phyloP scores from a whole-genome alignment of 768 basidiomycete species.

The Pleurotus giganteus region DNA sequence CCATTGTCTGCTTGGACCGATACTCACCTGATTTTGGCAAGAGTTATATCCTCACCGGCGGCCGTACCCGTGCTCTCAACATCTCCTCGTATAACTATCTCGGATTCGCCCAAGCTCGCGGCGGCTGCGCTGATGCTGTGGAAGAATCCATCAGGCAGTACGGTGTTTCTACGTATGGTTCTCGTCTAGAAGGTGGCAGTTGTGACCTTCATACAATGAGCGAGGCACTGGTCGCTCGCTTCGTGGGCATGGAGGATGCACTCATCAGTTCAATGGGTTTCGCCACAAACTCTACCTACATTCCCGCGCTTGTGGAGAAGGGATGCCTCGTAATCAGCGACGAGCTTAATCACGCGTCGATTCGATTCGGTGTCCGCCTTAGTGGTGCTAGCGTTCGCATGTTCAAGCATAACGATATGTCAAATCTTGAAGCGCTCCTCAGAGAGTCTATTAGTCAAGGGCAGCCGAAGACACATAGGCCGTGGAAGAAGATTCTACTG shows the following conservation, averaged over 20 bases:
- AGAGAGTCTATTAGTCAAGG: slow-evolving; percentile 95
- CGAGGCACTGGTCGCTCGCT: slow-evolving; percentile 87
- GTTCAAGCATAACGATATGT: slow-evolving; percentile 98
- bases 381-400: slow-evolving; percentile 86
- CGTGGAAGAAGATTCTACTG: slow-evolving; percentile 97
- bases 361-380: slow-evolving; percentile 87
- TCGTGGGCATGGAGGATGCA: slow-evolving; percentile 88
- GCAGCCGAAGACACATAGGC: slow-evolving; percentile 96
- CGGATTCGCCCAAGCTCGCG: slow-evolving; percentile 92
- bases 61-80: slow-evolving; percentile 85
- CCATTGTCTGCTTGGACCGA: slow-evolving; percentile 84
- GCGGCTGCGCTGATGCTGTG: slow-evolving; percentile 93
- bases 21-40: slow-evolving; percentile 79
- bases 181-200: slow-evolving; percentile 83
- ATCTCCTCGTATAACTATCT: slow-evolving; percentile 99
- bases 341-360: slow-evolving; percentile 94
- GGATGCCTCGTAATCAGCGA: slow-evolving; percentile 96
- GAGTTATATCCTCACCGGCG: slow-evolving; percentile 75
- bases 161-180: slow-evolving; percentile 74
- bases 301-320: slow-evolving; percentile 87
- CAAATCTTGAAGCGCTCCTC: slow-evolving; percentile 73
- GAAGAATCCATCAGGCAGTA: slow-evolving; percentile 80
- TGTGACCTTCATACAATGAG: slow-evolving; percentile 77
- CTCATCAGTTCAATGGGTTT: slow-evolving; percentile 96
- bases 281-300: slow-evolving; percentile 90